phyloP scores from a whole-genome alignment of 305 asterid genomes.

The Solanum chacoense region DNA sequence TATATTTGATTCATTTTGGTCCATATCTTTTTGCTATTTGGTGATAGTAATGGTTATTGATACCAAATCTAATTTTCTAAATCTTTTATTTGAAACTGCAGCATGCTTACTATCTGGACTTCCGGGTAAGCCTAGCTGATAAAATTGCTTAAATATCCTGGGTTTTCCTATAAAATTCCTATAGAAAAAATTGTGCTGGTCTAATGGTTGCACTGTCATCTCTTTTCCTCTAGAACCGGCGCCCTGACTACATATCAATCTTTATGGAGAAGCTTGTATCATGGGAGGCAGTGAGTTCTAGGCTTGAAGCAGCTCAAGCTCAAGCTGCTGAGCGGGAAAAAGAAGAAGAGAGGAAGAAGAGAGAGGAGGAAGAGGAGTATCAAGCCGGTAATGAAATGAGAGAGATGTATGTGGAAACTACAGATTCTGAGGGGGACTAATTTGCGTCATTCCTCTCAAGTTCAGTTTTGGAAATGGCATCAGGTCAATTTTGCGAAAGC shows the following conservation, averaged over 20 bases:
- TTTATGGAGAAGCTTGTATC: constrained; percentile 90
- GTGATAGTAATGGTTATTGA: constrained; percentile 1
- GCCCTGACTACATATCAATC: constrained; percentile 68
- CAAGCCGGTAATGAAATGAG: constrained; percentile 13
- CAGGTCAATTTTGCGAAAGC: not conserved
- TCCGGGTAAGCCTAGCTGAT: constrained; percentile 41
- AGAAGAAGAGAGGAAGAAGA: constrained; percentile 35
- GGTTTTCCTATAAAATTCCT: not conserved
- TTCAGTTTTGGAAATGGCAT: not conserved
- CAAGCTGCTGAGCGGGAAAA: constrained; percentile 52
- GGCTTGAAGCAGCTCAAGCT: constrained; percentile 79
- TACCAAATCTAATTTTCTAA: not conserved
- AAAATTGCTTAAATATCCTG: not conserved
- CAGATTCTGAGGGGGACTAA: constrained; percentile 43
- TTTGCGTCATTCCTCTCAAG: not conserved
- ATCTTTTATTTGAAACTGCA: constrained; percentile 16
- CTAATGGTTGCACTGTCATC: not conserved
- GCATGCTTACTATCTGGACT: constrained; percentile 96
- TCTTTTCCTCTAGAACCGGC: constrained; percentile 44
- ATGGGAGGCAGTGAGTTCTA: constrained; percentile 74
- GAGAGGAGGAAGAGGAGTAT: constrained; percentile 27
- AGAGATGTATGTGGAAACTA: constrained; percentile 41
- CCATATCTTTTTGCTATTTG: not conserved
- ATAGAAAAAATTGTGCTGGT: not conserved
- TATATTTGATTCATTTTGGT: not conserved